These are phyloP conservation scores for Entonaema liquescens DNA, from an alignment of 495 filamentous ascomycete genomes.

Conservation along the genomic window DNA sequence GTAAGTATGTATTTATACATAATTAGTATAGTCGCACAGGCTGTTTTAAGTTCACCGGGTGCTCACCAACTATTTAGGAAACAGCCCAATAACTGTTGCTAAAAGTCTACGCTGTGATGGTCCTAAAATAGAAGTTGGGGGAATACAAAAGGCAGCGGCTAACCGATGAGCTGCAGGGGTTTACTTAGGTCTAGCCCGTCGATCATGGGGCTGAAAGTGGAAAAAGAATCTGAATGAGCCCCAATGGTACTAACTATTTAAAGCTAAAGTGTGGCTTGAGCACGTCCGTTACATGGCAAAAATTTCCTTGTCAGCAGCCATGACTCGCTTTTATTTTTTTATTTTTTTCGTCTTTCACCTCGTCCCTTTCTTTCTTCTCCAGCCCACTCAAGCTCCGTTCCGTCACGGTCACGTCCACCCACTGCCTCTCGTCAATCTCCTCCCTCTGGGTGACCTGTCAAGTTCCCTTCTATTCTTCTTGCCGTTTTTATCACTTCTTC, in stretches of 20 bases:
- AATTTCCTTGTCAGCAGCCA: constrained; percentile 28
- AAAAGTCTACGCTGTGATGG: background rate
- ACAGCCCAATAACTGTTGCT: background rate
- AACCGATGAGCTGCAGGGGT: background rate
- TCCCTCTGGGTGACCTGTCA: constrained; percentile 49
- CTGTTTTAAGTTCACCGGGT: background rate
- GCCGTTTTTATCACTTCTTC: constrained; percentile 44
- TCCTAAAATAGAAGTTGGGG: constrained; percentile 6
- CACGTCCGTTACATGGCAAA: constrained; percentile 16
- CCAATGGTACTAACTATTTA: background rate
- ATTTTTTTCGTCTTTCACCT: constrained; percentile 39
- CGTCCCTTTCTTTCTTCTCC: constrained; percentile 40
- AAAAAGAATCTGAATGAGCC: background rate
- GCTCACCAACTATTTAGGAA: background rate
- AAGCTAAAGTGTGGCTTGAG: constrained; percentile 25
- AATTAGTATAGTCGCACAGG: background rate
- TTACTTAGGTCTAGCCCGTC: background rate
- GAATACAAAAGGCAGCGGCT: background rate
- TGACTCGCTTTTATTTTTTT: constrained; percentile 30
- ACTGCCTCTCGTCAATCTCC: constrained; percentile 50
- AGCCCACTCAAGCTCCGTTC: constrained; percentile 49
- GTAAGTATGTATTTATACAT: no score
- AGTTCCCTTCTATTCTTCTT: constrained; percentile 51
- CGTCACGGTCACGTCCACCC: constrained; percentile 46
- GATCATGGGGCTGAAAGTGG: background rate